These are phyloP conservation scores for Sugiyamaella grinbergsii DNA, from an alignment of 1,139 yeast genomes.

Conservation along the genomic window DNA sequence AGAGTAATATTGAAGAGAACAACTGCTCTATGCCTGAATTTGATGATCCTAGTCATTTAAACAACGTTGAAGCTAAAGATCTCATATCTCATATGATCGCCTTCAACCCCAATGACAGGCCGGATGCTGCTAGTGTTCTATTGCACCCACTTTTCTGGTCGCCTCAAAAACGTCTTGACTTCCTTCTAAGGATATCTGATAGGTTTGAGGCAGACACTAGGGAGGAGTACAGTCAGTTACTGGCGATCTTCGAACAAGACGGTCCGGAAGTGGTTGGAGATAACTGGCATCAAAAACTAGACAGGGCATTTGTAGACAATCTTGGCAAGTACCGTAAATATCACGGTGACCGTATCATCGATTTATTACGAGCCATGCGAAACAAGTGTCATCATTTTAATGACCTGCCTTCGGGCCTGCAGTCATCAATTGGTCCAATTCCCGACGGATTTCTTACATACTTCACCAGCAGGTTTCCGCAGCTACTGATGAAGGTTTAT, in stretches of 20 bases:
- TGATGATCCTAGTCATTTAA: constrained; percentile 47
- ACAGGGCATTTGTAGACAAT: constrained; percentile 70
- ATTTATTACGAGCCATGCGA: constrained; percentile 81
- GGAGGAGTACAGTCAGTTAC: constrained; percentile 77
- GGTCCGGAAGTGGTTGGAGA: constrained; percentile 57
- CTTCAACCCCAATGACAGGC: constrained; percentile 68
- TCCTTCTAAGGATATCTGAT: constrained; percentile 83
- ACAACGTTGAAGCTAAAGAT: constrained; percentile 66
- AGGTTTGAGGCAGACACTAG: constrained; percentile 84
- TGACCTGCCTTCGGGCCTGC: constrained; percentile 71
- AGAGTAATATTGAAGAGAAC: constrained; percentile 82
- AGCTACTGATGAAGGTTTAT: constrained; percentile 73
- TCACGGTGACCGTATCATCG: constrained; percentile 75
- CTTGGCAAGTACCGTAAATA: constrained; percentile 90
- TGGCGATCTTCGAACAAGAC: constrained; percentile 59
- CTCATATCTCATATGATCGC: constrained; percentile 72
- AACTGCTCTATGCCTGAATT: constrained; percentile 57
- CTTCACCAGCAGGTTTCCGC: constrained; percentile 75
- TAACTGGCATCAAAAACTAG: constrained; percentile 82
- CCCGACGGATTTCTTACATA: constrained; percentile 84
- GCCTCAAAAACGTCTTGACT: constrained; percentile 72
- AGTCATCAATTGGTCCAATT: constrained; percentile 65
- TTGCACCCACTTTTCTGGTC: constrained; percentile 91
- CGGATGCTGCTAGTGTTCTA: constrained; percentile 66
- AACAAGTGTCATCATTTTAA: constrained; percentile 92